Conservation (phyloP, 2,329 filamentous ascomycete genomes). For the Cladosporium oxysporum region DNA sequence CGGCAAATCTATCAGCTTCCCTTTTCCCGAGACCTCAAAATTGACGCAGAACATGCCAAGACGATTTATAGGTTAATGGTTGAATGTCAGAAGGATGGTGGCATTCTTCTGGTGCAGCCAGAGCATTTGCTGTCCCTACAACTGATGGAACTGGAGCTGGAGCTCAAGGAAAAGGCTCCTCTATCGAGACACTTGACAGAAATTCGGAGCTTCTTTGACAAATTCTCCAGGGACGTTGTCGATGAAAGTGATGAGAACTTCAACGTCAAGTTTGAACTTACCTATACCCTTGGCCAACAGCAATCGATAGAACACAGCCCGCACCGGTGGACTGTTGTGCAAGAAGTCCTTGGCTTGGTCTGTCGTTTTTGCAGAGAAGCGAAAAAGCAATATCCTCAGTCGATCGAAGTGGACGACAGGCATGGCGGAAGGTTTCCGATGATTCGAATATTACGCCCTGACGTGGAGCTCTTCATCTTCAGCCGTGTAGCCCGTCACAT, state of each 20-base stretch:
- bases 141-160: constrained; percentile 61
- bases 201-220: constrained; percentile 55
- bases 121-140: constrained; percentile 68
- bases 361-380: too few relatives aligned
- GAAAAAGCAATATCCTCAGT: too few relatives aligned
- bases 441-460: too few relatives aligned
- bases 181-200: too few relatives aligned
- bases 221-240: constrained; percentile 59
- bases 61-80: too few relatives aligned
- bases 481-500: too few relatives aligned
- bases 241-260: constrained; percentile 61
- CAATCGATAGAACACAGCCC: constrained; percentile 43
- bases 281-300: constrained; percentile 48
- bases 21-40: constrained; percentile 53
- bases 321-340: constrained; percentile 46
- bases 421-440: too few relatives aligned
- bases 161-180: too few relatives aligned
- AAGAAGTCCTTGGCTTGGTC: too few relatives aligned
- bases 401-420: too few relatives aligned
- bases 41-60: too few relatives aligned
- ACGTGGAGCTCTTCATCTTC: too few relatives aligned
- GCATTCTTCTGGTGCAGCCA: constrained; percentile 61
- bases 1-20: constrained; percentile 59
- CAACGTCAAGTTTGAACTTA: constrained; percentile 44
- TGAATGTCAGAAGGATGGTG: constrained; percentile 48